Percentiles rank a stretch among this genome's conserved stretches.
Evolutionary conservation across 2,329 filamentous ascomycete species (phyloP).

Genomic region (Diaporthe citrichinensis): DNA sequence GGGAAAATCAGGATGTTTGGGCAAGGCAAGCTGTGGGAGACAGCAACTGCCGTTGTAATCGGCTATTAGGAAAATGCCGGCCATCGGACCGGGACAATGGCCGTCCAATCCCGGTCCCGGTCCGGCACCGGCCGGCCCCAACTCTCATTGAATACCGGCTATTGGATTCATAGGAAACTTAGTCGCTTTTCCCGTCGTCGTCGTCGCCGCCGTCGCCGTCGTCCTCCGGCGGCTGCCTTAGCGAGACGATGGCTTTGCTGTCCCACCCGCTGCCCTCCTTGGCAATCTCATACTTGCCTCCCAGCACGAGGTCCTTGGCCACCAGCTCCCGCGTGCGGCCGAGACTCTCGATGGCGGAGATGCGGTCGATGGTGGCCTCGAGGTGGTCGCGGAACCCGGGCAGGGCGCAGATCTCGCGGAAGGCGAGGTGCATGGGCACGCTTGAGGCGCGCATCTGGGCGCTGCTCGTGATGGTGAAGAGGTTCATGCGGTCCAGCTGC

Average conservation of each 20-base stretch:
- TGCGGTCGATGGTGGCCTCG: constrained; percentile 85
- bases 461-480: constrained; percentile 92
- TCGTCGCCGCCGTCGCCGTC: constrained; percentile 49
- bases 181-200: neutral
- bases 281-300: constrained; percentile 81
- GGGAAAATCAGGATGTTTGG: neutral
- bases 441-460: constrained; percentile 92
- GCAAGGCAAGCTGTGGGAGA: constrained; percentile 11
- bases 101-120: neutral
- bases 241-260: constrained; percentile 56
- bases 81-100: neutral
- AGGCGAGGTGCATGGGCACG: constrained; percentile 96
- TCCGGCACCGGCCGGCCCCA: constrained; percentile 3
- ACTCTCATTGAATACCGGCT: neutral
- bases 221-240: constrained; percentile 54
- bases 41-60: neutral
- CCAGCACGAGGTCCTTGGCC: constrained; percentile 91
- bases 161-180: neutral
- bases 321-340: constrained; percentile 95
- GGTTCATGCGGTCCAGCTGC: constrained; percentile 90
- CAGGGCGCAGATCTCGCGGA: constrained; percentile 83
- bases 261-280: constrained; percentile 51
- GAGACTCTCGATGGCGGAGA: constrained; percentile 92
- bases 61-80: constrained; percentile 5
- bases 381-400: constrained; percentile 87